Evolutionary conservation across 2,329 filamentous ascomycete genomes (phyloP).

Genomic region (Fusarium globosum): DNA sequence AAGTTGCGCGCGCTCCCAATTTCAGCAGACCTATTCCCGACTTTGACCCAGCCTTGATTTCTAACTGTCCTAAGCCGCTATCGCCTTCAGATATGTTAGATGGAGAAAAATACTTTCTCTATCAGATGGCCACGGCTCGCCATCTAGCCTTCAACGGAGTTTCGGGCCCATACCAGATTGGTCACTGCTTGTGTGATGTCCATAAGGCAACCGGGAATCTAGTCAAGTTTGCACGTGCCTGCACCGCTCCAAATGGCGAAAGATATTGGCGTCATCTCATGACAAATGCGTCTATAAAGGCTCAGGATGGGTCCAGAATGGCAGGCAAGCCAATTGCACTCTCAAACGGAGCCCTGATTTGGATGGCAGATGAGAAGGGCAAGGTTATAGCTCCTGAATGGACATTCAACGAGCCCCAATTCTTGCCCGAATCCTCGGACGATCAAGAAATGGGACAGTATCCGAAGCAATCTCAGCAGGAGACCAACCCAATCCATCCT

Average conservation of each 20-base stretch:
- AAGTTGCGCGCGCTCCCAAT: neutral
- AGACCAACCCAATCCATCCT: neutral
- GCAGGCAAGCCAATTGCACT: constrained; percentile 17
- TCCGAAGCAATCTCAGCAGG: neutral
- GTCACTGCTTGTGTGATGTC: constrained; percentile 37
- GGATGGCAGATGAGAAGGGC: constrained; percentile 17
- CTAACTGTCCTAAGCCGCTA: constrained; percentile 14
- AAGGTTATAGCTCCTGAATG: constrained; percentile 14
- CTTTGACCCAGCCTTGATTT: neutral
- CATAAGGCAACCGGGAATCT: constrained; percentile 12
- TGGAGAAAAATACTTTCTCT: constrained; percentile 1
- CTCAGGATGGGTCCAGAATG: neutral
- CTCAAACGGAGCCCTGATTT: constrained; percentile 17
- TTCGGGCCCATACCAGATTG: constrained; percentile 39
- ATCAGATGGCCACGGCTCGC: constrained; percentile 34
- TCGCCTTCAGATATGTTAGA: constrained; percentile 2
- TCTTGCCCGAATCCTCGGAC: neutral
- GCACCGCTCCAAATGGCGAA: neutral
- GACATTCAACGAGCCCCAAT: constrained; percentile 13
- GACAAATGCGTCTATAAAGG: constrained; percentile 1
- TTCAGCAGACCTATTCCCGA: neutral
- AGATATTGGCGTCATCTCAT: constrained; percentile 29
- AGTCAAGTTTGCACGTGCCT: constrained; percentile 25
- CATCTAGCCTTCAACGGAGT: constrained; percentile 25
- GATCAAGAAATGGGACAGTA: neutral